phyloP scores from a whole-genome alignment of 352 stramenopile genomes.

The Aphanomyces euteiches region DNA sequence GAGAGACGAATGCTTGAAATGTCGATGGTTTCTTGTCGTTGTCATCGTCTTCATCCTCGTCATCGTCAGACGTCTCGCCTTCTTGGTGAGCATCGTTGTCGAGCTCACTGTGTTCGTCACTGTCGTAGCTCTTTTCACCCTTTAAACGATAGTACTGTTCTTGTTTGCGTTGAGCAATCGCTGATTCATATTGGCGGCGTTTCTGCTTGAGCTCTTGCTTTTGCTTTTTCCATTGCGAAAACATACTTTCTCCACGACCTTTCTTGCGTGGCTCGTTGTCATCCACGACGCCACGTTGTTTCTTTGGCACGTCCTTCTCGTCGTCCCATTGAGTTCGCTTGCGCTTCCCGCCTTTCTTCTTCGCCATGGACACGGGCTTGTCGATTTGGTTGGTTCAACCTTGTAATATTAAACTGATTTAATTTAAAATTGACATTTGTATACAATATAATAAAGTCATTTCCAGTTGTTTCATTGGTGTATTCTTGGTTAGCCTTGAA shows the following conservation, averaged over 20 bases:
- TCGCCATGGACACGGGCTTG: conserved; percentile 30
- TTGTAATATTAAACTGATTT: not conserved
- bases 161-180: conserved; percentile 34
- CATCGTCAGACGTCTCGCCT: conserved; percentile 32
- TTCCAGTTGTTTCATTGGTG: no score
- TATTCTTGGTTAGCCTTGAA: no score
- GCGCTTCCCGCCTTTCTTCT: conserved; percentile 32
- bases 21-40: conserved; percentile 36
- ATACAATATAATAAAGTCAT: not conserved
- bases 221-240: conserved; percentile 65
- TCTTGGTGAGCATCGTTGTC: conserved; percentile 13
- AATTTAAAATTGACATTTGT: not conserved
- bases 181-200: not conserved
- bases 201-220: conserved; percentile 53
- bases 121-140: not conserved
- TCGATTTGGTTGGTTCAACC: conserved; percentile 22
- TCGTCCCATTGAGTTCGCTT: conserved; percentile 27
- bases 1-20: conserved; percentile 74
- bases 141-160: conserved; percentile 33
- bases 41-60: conserved; percentile 29
- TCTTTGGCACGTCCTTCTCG: conserved; percentile 26
- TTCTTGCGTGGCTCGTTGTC: conserved; percentile 14
- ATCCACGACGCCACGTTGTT: conserved; percentile 31
- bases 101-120: conserved; percentile 29
- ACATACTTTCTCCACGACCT: conserved; percentile 49